Evolutionary conservation across 2,329 filamentous ascomycete species (phyloP).

Genomic region (Basipetospora chlamydospora): DNA sequence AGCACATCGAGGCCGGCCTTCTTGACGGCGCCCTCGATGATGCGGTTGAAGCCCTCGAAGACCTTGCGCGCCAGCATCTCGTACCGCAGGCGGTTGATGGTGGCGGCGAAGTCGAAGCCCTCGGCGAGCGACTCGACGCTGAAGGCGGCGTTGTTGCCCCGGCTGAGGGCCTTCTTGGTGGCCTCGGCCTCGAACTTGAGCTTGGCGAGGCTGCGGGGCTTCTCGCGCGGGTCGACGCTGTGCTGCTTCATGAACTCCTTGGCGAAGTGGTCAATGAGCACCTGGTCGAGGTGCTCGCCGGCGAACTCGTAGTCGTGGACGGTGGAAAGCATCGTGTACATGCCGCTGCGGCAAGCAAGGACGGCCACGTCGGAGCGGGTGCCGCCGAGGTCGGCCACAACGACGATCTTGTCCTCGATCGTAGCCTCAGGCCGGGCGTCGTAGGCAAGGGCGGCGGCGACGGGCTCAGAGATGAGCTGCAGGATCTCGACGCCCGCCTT

Average conservation of each 20-base stretch:
- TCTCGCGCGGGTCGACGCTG: slow-evolving; percentile 71
- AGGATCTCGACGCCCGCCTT: slow-evolving; percentile 76
- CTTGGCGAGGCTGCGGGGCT: slow-evolving; percentile 74
- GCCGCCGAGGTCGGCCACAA: slow-evolving; percentile 86
- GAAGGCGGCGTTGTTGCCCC: slow-evolving; percentile 79
- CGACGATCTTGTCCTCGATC: slow-evolving; percentile 71
- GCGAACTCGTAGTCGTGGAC: slow-evolving; percentile 91
- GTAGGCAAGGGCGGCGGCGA: slow-evolving; percentile 80
- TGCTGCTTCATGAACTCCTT: slow-evolving; percentile 99
- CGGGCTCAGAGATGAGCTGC: slow-evolving; percentile 83
- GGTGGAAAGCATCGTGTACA: slow-evolving; percentile 90
- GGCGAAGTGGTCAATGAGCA: slow-evolving; percentile 88
- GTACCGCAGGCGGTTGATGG: slow-evolving; percentile 85
- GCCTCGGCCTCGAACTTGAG: slow-evolving; percentile 81
- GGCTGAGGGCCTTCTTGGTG: slow-evolving; percentile 80
- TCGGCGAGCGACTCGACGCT: slow-evolving; percentile 83
- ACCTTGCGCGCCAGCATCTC: slow-evolving; percentile 79
- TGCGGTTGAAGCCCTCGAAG: slow-evolving; percentile 72
- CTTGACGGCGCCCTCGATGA: slow-evolving; percentile 73
- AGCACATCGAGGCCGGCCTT: slow-evolving; percentile 87
- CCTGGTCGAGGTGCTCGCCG: slow-evolving; percentile 73
- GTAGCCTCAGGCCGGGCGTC: slow-evolving; percentile 68
- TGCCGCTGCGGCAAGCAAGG: slow-evolving; percentile 78
- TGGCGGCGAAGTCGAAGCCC: slow-evolving; percentile 80
- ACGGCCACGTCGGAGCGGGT: slow-evolving; percentile 87